phyloP scores from a whole-genome alignment of 192 early-diverging fungal species.

The Linnemannia schmuckeri region DNA sequence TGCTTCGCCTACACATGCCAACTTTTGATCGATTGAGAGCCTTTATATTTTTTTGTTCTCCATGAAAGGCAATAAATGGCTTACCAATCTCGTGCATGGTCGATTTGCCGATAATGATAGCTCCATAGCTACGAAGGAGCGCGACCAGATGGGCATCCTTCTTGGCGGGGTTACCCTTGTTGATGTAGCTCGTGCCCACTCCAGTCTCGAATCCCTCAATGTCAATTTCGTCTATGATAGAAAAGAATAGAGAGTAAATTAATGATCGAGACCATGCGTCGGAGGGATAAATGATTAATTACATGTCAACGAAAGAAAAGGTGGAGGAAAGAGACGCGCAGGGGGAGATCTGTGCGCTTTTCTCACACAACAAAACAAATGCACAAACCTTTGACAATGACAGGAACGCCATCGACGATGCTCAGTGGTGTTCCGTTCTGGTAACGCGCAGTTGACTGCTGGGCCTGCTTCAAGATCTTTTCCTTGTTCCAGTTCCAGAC shows the following conservation, averaged over 20 bases:
- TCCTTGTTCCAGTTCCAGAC: conserved; percentile 52
- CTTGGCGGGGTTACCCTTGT: conserved; percentile 58
- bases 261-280: background rate
- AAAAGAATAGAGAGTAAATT: background rate
- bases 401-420: conserved; percentile 79
- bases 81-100: conserved; percentile 84
- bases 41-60: background rate
- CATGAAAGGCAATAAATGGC: conserved; percentile 22
- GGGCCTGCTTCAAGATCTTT: conserved; percentile 63
- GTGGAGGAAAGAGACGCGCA: no score
- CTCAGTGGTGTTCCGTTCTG: conserved; percentile 59
- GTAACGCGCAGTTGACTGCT: conserved; percentile 69
- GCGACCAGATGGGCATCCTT: conserved; percentile 66
- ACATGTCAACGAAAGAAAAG: background rate
- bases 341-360: background rate
- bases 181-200: conserved; percentile 74
- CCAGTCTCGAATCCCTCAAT: conserved; percentile 64
- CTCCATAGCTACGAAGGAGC: conserved; percentile 68
- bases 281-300: background rate
- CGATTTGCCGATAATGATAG: conserved; percentile 75
- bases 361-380: background rate
- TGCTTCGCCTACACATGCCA: background rate
- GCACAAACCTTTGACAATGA: conserved; percentile 73
- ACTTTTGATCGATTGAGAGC: background rate
- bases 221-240: conserved; percentile 69